Percentiles rank a stretch among this genome's conserved stretches.
Conservation (phyloP, 768 basidiomycete genomes). For the Rhodotorula paludigena region DNA sequence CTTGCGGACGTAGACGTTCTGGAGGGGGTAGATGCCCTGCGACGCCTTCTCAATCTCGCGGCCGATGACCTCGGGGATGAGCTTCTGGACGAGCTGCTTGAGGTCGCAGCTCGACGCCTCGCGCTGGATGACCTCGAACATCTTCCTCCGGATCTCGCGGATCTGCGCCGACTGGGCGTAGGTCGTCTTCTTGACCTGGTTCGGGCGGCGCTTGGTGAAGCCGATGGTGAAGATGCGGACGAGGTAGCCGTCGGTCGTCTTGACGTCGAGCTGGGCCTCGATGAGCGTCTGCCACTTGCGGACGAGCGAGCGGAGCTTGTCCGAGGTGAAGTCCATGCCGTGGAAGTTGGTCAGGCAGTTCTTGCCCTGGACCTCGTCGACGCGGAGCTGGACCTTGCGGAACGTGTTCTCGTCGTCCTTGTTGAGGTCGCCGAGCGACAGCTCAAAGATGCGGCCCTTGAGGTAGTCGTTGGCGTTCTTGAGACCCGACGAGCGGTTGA, state of each 20-base stretch:
- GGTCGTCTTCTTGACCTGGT: constrained; percentile 97
- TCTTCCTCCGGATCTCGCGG: constrained; percentile 96
- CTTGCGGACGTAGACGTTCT: constrained; percentile 98
- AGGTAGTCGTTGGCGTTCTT: constrained; percentile 99
- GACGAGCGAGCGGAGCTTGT: constrained; percentile 98
- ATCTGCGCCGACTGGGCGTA: constrained; percentile 94
- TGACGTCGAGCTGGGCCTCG: constrained; percentile 97
- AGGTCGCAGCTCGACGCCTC: constrained; percentile 92
- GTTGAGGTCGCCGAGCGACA: constrained; percentile 95
- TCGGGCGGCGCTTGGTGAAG: constrained; percentile 94
- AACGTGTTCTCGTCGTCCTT: constrained; percentile 99
- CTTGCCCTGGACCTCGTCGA: constrained; percentile 75
- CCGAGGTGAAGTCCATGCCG: constrained; percentile 99
- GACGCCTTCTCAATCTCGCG: constrained; percentile 99
- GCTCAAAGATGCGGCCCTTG: constrained; percentile 91
- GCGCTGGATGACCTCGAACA: constrained; percentile 93
- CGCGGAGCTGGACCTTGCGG: constrained; percentile 98
- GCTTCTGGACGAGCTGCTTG: constrained; percentile 96
- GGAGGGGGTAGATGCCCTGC: constrained; percentile 93
- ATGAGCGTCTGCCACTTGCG: constrained; percentile 99
- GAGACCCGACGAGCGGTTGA: constrained; percentile 94
- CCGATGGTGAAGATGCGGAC: constrained; percentile 97
- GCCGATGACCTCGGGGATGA: constrained; percentile 96
- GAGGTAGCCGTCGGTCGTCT: constrained; percentile 98
- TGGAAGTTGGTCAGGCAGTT: constrained; percentile 99